Base-by-base conservation (phyloP, 352 stramenopile genomes). In the Salisapilia sapeloensis region DNA sequence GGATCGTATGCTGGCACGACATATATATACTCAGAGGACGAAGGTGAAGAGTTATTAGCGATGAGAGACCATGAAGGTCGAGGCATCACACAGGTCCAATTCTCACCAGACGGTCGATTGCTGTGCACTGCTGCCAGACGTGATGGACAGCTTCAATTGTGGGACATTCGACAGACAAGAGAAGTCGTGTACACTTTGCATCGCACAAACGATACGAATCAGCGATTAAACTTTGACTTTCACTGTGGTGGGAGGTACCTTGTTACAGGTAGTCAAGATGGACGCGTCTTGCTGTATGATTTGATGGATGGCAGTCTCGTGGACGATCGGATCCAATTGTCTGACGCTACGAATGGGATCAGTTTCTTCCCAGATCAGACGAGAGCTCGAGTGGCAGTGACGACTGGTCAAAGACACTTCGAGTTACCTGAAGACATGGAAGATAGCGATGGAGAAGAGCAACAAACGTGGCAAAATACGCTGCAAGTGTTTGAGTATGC, bases 1-100 rank as follows among this genome's bases (percentile, higher is more conserved):
- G 80, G 80, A 2, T 90, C 74, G 13, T 94, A 92, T 50, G 56
- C 55, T 1, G 72, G 75, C 12, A 69, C 62, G 16, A 83, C 83
- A 9, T 84, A 55, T 45, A 52, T 94, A 24, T 93, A 93, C 56
- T 78, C 60, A 14, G 76, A 92, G 43, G 56, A 89, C 37, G 55
- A 63, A 33, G 60, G 56, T 24, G 62, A 83, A 27, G 54, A 79
- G 26, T 33, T 78, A 25, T 39, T 87, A 20, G 36, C 44, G 28
- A 32, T 84, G n/a, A 48, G 51, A 12, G 62, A 80, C 47, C 71
- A 86, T 42, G 64, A 80, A 40, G 69, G 74, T 24, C 48, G 56
- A 8, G 77, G 80, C 6, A 79, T 92, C 35, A 82, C 78, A 8
- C 67, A 87, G 36, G 60, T 92, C 4, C 50, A 47, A 24, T 94